A percentile compares a stretch with the other conserved stretches of the same genome.
These are phyloP conservation scores for Carex myosuroides DNA, from an alignment of 176 grass and related monocot genomes.

Conservation along the genomic window DNA sequence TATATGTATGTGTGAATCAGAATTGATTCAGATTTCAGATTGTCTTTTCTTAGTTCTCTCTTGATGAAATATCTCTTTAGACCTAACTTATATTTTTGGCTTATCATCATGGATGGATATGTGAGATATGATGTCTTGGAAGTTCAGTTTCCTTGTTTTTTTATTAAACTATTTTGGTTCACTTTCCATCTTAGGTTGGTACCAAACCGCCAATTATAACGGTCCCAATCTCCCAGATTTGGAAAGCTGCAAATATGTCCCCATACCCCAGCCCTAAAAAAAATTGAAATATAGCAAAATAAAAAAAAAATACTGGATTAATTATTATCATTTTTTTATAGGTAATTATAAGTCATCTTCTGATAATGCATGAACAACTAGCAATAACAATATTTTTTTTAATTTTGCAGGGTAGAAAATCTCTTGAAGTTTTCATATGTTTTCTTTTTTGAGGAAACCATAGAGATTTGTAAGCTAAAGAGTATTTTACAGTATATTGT, in stretches of 20 bases:
- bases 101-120: not conserved
- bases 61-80: not conserved
- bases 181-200: conserved; percentile 14
- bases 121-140: not conserved
- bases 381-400: not conserved
- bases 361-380: not conserved
- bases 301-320: not conserved
- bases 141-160: not conserved
- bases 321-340: not conserved
- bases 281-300: not conserved
- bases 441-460: not conserved
- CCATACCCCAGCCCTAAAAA: not conserved
- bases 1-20: not conserved
- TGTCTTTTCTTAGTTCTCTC: not conserved
- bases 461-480: not conserved
- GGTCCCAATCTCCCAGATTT: not conserved
- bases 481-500: not conserved
- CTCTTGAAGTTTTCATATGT: not conserved
- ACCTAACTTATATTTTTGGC: not conserved
- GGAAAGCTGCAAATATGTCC: not conserved
- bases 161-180: not conserved
- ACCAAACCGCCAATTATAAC: conserved; percentile 6
- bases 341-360: not conserved
- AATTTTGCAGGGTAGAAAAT: not conserved
- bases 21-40: conserved; percentile 2